These are phyloP conservation scores for Botryosphaeria agaves DNA, from an alignment of 2,329 filamentous ascomycete species.

Conservation along the genomic window DNA sequence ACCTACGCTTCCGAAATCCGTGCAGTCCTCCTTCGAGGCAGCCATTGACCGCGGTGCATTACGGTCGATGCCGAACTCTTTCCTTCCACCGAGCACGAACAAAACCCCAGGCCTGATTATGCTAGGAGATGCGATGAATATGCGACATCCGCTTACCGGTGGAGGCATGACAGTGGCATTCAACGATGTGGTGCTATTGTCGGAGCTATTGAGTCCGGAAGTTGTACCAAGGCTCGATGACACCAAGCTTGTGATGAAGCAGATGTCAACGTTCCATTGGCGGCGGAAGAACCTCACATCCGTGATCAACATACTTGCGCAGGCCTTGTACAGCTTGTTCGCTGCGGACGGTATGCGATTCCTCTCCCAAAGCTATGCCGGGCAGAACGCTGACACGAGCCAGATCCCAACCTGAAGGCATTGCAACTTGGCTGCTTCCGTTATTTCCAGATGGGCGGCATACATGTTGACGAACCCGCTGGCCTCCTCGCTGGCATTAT, in stretches of 20 bases:
- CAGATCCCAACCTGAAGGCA: conserved; percentile 52
- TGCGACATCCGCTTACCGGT: conserved; percentile 95
- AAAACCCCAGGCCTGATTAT: conserved; percentile 57
- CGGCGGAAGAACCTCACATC: conserved; percentile 61
- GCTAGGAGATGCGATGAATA: conserved; percentile 91
- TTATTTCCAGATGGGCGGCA: conserved; percentile 66
- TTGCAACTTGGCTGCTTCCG: conserved; percentile 82
- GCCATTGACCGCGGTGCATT: conserved; percentile 65
- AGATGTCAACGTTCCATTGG: conserved; percentile 72
- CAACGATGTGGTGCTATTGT: conserved; percentile 71
- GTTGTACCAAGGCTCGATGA: conserved; percentile 53
- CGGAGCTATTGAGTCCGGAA: conserved; percentile 53
- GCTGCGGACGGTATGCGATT: conserved; percentile 48
- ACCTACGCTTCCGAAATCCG: conserved; percentile 52
- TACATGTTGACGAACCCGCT: conserved; percentile 60
- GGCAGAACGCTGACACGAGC: background rate
- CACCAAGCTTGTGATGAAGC: conserved; percentile 43
- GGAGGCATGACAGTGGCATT: conserved; percentile 97
- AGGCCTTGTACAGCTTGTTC: conserved; percentile 83
- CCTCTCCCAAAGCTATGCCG: conserved; percentile 5
- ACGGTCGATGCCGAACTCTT: conserved; percentile 91
- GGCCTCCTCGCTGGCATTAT: conserved; percentile 72
- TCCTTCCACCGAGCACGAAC: conserved; percentile 65
- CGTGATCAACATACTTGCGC: conserved; percentile 95
- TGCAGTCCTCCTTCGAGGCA: conserved; percentile 55